A percentile compares a stretch with the other conserved stretches of the same genome.
Evolutionary conservation across 805 yeast genomes (phyloP).

Genomic region (Lipomyces spencermartinsiae): DNA sequence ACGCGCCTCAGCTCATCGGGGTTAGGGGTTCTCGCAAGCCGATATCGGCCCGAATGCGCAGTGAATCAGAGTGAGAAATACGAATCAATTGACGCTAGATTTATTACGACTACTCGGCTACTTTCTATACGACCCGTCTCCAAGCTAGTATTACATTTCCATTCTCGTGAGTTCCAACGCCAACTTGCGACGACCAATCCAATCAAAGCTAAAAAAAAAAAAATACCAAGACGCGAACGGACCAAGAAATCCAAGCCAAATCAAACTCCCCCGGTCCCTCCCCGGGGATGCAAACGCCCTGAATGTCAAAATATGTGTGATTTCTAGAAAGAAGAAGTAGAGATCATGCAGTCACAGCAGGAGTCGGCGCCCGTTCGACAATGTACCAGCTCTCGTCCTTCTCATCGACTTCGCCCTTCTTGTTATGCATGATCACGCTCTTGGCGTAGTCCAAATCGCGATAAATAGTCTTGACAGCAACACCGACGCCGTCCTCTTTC

Average conservation of each 20-base stretch:
- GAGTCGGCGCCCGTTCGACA: constrained; percentile 17
- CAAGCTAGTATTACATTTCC: neutral
- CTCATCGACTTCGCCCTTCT: constrained; percentile 8
- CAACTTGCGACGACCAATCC: neutral
- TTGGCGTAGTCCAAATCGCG: constrained; percentile 36
- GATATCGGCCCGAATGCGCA: too few species aligned
- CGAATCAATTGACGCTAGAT: neutral
- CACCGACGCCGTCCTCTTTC: constrained; percentile 78
- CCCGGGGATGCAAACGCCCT: neutral
- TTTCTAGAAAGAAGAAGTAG: too few species aligned
- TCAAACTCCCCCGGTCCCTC: too few species aligned
- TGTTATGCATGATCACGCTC: constrained; percentile 7
- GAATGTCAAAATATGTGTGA: too few species aligned
- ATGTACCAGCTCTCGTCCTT: constrained; percentile 33
- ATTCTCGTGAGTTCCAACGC: neutral
- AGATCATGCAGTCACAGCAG: neutral
- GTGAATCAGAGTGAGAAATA: neutral
- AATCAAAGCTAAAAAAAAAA: neutral
- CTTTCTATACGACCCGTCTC: neutral
- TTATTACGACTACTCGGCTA: neutral
- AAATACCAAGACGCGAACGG: neutral
- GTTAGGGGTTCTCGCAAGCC: neutral
- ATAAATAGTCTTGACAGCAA: constrained; percentile 81
- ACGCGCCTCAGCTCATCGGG: neutral
- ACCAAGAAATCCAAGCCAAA: neutral